phyloP scores from a whole-genome alignment of 441 rosid species.

The Bocquillonia castaneifolia region DNA sequence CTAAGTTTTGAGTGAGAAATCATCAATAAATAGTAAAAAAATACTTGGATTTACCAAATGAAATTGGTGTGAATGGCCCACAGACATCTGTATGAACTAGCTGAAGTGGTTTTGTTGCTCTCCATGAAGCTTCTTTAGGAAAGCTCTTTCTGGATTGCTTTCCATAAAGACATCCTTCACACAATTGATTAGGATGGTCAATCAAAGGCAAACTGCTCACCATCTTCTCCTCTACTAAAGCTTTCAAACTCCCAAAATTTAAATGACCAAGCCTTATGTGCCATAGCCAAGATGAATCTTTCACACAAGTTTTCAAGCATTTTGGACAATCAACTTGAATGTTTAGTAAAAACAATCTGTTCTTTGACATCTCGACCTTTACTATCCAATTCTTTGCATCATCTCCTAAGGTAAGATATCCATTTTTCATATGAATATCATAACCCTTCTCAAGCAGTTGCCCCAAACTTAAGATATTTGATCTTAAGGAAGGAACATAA shows the following conservation, averaged over 20 bases:
- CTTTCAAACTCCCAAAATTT: conserved; percentile 6
- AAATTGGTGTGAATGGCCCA: conserved; percentile 4
- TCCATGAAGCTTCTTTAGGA: neutral
- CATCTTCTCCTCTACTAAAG: neutral
- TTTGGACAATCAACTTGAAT: too few relatives aligned
- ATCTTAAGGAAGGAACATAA: neutral
- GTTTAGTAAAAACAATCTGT: too few relatives aligned
- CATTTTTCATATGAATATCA: neutral
- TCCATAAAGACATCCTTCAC: conserved; percentile 4
- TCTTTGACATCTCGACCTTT: too few relatives aligned
- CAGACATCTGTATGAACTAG: conserved; percentile 12
- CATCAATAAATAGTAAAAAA: conserved; percentile 21
- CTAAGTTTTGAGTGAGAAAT: conserved; percentile 10
- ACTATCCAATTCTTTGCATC: too few relatives aligned
- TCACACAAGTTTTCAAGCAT: too few relatives aligned
- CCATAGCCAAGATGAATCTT: too few relatives aligned
- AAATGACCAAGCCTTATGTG: too few relatives aligned
- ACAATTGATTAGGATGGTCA: neutral
- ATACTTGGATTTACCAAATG: neutral
- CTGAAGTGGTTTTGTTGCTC: neutral
- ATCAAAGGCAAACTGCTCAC: neutral
- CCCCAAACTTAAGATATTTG: conserved; percentile 3
- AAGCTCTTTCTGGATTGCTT: conserved; percentile 6
- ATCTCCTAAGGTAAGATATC: too few relatives aligned
- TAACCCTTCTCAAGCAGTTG: conserved; percentile 1